phyloP scores from a whole-genome alignment of 805 yeast species.

The Torulaspora indica region DNA sequence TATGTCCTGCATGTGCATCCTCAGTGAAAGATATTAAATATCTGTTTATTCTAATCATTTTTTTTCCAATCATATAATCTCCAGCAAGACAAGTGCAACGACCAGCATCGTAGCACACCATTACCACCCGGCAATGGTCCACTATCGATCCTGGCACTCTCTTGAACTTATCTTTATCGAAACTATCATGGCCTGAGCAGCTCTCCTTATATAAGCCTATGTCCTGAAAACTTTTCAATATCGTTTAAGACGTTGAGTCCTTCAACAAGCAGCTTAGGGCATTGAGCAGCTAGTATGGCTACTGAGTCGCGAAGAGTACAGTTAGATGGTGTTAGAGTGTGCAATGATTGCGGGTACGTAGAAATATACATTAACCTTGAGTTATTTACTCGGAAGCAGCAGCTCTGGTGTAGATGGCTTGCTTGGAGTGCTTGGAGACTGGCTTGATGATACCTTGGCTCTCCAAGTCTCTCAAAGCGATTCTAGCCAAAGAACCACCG shows the following conservation, averaged over 20 bases:
- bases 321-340: slow-evolving; percentile 2
- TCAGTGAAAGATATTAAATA: slow-evolving; percentile 43
- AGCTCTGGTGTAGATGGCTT: slow-evolving; percentile 90
- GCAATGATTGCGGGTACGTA: slow-evolving; percentile 8
- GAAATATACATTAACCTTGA: slow-evolving; percentile 10
- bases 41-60: slow-evolving; percentile 37
- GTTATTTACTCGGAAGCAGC: slow-evolving; percentile 53
- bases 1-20: slow-evolving; percentile 76
- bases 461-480: slow-evolving; percentile 94
- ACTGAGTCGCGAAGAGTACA: background rate
- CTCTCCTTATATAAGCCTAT: background rate
- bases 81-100: background rate
- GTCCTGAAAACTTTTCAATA: background rate
- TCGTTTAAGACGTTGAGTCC: background rate
- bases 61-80: slow-evolving; percentile 1
- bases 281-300: background rate
- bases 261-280: background rate
- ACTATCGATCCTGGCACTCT: background rate
- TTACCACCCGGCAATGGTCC: slow-evolving; percentile 5
- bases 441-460: slow-evolving; percentile 91
- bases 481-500: slow-evolving; percentile 98
- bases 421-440: slow-evolving; percentile 92
- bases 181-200: too few species aligned
- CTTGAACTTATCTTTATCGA: too few species aligned
- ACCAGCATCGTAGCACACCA: background rate